Evolutionary conservation across 2,329 filamentous ascomycete genomes (phyloP).

Genomic region (Didymella keratinophila): DNA sequence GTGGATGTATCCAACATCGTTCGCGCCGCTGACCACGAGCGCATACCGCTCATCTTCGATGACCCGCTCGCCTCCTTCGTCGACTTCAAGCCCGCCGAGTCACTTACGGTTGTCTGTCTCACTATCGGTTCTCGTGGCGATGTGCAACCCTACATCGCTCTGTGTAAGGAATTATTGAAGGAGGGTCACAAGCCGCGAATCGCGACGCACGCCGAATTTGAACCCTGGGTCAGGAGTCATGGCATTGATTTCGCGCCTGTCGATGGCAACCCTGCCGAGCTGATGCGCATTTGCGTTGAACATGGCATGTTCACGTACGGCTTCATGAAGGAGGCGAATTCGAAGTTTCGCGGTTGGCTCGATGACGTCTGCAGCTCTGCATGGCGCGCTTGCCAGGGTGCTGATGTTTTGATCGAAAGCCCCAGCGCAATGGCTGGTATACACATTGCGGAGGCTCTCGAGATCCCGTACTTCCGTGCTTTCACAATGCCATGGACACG

Average conservation of each 20-base stretch:
- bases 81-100: conserved; percentile 84
- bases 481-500: conserved; percentile 99
- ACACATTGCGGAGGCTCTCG: conserved; percentile 91
- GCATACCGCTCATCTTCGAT: conserved; percentile 84
- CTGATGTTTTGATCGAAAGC: conserved; percentile 91
- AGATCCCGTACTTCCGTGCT: conserved; percentile 93
- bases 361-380: conserved; percentile 84
- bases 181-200: conserved; percentile 89
- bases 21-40: conserved; percentile 56
- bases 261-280: conserved; percentile 87
- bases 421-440: conserved; percentile 98
- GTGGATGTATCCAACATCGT: conserved; percentile 40
- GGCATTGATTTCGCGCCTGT: conserved; percentile 92
- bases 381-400: conserved; percentile 83
- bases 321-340: conserved; percentile 83
- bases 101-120: conserved; percentile 86
- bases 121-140: conserved; percentile 96
- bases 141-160: conserved; percentile 95
- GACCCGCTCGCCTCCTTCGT: conserved; percentile 87
- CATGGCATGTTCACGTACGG: conserved; percentile 96
- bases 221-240: conserved; percentile 86
- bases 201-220: conserved; percentile 91
- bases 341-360: conserved; percentile 86
- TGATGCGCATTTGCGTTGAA: conserved; percentile 96
- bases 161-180: conserved; percentile 87